Base-by-base conservation (phyloP, 208 protist genomes). In the Jaenimonas drosophilae region DNA sequence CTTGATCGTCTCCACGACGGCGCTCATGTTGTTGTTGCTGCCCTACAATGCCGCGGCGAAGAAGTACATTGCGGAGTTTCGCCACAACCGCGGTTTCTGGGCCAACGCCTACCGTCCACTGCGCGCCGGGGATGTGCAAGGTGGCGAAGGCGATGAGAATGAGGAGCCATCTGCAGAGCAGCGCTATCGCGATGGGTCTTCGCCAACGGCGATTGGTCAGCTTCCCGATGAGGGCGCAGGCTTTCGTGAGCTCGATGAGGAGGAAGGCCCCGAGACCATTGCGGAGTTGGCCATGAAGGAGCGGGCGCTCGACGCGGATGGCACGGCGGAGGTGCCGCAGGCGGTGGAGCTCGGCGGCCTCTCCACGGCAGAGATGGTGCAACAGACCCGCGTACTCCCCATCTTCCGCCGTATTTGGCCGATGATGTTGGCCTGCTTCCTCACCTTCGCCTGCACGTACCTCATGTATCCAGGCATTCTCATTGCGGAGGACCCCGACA, bases 381-480 rank as follows among this genome's bases (percentile, higher is more conserved):
- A 83, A 60, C 48, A 50, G 14, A 67, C 73, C 25, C 66, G 53
- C 32, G 38, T 88, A 43, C 74, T 69, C 68, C 64, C 56, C 14
- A 68, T 91, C 7, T 61, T 86, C 29, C 75, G 80, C 44, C 55
- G 70, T 37, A 81, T 83, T 37, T 84, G 66, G 48, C 72, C 76
- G 0, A 84, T 91, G 78, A 80, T 82, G 70, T 41, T 91, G 6
- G 46, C 77, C 9, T 76, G 69, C 42, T 68, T 78, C 33, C 54
- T 84, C 11, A 77, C 64, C 31, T 89, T 88, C 46, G 38, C 55
- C 30, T 31, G 66, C 49, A 83, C 84, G 16, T 83, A 84, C 59
- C 63, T 81, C 30, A 40, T 92, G 16, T 92, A 81, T 59, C 84
- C 84, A 0, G 84, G 84, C 41, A 58, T 89, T 36, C 57, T 81